These are phyloP conservation scores for Thielaviopsis musarum DNA, from an alignment of 2,329 filamentous ascomycete species.

Conservation along the genomic window DNA sequence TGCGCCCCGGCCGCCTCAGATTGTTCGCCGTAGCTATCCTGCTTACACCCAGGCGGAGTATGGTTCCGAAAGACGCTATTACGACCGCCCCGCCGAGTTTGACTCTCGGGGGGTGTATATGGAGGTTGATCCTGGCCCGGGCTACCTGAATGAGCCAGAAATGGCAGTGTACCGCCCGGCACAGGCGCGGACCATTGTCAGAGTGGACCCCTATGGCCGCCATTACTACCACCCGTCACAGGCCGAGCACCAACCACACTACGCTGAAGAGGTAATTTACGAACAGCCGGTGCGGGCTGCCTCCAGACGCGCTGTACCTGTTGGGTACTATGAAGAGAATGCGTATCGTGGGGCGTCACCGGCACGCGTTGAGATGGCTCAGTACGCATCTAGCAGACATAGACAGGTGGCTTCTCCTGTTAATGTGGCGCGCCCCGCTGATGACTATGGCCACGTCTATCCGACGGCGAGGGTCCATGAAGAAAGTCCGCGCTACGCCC, in stretches of 20 bases:
- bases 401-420: conserved; percentile 35
- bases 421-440: conserved; percentile 24
- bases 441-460: conserved; percentile 33
- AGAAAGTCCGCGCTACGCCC: conserved; percentile 32
- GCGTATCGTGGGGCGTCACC: conserved; percentile 37
- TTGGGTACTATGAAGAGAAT: conserved; percentile 29
- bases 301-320: conserved; percentile 30
- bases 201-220: conserved; percentile 70
- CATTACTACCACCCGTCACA: conserved; percentile 46
- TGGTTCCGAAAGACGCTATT: not conserved
- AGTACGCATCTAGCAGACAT: conserved; percentile 19
- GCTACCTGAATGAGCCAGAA: conserved; percentile 2
- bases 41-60: not conserved
- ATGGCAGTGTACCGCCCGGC: conserved; percentile 34
- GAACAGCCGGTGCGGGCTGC: conserved; percentile 37
- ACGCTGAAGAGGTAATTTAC: conserved; percentile 37
- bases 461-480: conserved; percentile 27
- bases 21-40: not conserved
- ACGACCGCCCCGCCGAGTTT: not conserved
- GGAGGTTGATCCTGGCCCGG: not conserved
- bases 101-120: not conserved
- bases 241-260: not conserved
- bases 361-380: conserved; percentile 28
- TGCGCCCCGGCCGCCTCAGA: not conserved
- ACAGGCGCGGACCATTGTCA: conserved; percentile 45